Conservation (phyloP, 2,329 filamentous ascomycete genomes). For the Rugonectria rugulosa region DNA sequence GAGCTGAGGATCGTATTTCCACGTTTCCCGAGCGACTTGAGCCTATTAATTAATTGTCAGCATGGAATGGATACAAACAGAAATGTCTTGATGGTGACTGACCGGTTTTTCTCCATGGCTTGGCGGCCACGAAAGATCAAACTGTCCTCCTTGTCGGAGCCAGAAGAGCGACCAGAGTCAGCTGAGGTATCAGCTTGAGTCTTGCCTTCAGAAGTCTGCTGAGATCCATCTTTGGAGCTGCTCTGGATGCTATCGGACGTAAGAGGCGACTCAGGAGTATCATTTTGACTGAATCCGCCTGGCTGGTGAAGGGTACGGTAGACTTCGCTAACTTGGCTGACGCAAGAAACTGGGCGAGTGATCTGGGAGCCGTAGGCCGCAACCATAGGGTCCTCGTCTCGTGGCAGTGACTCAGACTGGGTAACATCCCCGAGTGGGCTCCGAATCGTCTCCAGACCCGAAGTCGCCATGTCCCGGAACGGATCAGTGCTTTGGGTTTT, state of each 20-base stretch:
- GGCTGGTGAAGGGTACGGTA: conserved; percentile 41
- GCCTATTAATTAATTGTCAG: conserved; percentile 39
- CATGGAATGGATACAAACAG: neutral
- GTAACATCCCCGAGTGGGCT: conserved; percentile 39
- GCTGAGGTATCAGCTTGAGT: conserved; percentile 37
- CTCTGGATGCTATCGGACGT: neutral
- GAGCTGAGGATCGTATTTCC: conserved; percentile 56
- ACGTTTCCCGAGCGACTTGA: conserved; percentile 44
- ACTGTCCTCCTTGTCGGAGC: conserved; percentile 33
- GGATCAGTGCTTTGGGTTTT: conserved; percentile 21
- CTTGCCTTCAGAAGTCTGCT: neutral
- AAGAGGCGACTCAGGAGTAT: neutral
- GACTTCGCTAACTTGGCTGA: conserved; percentile 34
- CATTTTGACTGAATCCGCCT: conserved; percentile 14
- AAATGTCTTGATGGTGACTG: conserved; percentile 25
- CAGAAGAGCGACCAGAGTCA: conserved; percentile 28
- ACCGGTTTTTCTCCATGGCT: conserved; percentile 41
- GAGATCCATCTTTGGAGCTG: neutral
- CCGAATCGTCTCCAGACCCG: conserved; percentile 26
- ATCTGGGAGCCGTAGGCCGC: conserved; percentile 31
- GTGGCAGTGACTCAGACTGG: conserved; percentile 44
- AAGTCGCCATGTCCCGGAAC: conserved; percentile 25
- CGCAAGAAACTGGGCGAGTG: conserved; percentile 34
- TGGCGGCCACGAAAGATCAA: conserved; percentile 50
- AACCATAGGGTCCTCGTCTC: conserved; percentile 30